Percentiles rank a stretch among this genome's conserved stretches.
Evolutionary conservation across 768 basidiomycete species (phyloP).

Genomic region (Mycena floridula): DNA sequence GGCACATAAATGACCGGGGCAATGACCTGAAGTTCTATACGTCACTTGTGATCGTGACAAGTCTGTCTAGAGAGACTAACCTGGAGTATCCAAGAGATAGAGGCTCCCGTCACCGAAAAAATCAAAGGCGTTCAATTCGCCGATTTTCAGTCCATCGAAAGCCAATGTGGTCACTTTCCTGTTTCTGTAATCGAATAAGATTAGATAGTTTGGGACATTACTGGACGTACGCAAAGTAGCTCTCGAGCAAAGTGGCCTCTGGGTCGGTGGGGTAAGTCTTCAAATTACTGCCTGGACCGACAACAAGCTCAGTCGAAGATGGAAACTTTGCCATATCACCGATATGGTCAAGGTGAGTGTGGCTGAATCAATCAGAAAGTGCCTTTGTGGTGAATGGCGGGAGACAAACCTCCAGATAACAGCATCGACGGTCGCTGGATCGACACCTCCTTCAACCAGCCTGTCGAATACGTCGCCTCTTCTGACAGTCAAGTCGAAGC

Average conservation of each 20-base stretch:
- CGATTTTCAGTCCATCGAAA: constrained; percentile 7
- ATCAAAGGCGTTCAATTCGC: constrained; percentile 8
- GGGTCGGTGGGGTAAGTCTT: constrained; percentile 6
- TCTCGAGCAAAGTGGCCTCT: constrained; percentile 3
- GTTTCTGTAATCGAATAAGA: constrained; percentile 1
- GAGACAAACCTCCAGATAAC: constrained; percentile 2
- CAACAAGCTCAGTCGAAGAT: constrained; percentile 6
- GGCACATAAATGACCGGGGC: too few species aligned
- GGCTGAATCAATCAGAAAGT: not conserved
- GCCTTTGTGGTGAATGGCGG: not conserved
- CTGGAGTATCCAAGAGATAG: constrained; percentile 12
- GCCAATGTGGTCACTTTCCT: constrained; percentile 6
- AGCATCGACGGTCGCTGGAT: not conserved
- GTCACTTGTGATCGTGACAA: not conserved
- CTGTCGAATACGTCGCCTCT: too few species aligned
- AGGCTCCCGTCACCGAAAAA: constrained; percentile 9
- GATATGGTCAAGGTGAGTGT: not conserved
- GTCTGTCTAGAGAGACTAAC: constrained; percentile 3
- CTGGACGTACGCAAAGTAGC: constrained; percentile 8
- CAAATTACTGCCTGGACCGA: constrained; percentile 7
- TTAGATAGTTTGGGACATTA: not conserved
- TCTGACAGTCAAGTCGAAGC: too few species aligned
- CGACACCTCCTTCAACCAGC: constrained; percentile 5
- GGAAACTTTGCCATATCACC: constrained; percentile 14
- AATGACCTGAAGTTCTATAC: not conserved